phyloP scores from a whole-genome alignment of 1,284 basidiomycete species.

The Tetrapyrgos nigripes region DNA sequence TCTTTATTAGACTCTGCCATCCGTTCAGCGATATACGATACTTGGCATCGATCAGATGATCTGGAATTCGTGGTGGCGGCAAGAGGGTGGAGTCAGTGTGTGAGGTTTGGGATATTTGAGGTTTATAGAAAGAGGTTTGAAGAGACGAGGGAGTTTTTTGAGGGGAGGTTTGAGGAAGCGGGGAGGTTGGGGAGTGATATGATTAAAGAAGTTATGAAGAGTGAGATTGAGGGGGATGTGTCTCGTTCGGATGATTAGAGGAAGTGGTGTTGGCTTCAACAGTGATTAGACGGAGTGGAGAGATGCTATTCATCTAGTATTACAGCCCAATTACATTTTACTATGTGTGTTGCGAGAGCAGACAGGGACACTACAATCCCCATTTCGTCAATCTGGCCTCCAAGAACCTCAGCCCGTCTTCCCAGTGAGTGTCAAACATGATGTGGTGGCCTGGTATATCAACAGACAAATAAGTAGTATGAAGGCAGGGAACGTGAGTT shows the following conservation, averaged over 20 bases:
- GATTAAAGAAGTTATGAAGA: slow-evolving; percentile 88
- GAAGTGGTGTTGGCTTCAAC: too few species aligned
- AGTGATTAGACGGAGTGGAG: too few species aligned
- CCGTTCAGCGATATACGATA: slow-evolving; percentile 79
- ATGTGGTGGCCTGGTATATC: slow-evolving; percentile 6
- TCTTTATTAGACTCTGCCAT: slow-evolving; percentile 74
- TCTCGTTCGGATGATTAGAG: too few species aligned
- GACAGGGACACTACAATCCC: slow-evolving; percentile 1
- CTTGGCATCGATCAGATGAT: slow-evolving; percentile 89
- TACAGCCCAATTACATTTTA: too few species aligned
- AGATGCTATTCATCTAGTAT: too few species aligned
- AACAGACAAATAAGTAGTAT: neutral
- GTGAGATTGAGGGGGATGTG: slow-evolving; percentile 47
- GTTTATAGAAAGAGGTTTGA: slow-evolving; percentile 86
- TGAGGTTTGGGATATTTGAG: slow-evolving; percentile 92
- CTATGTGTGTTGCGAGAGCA: too few species aligned
- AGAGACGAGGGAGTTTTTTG: slow-evolving; percentile 86
- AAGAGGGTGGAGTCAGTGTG: slow-evolving; percentile 96
- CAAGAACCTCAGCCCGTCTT: neutral
- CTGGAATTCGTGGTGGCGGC: slow-evolving; percentile 95
- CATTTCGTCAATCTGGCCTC: neutral
- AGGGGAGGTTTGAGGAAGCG: slow-evolving; percentile 88
- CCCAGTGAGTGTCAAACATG: slow-evolving; percentile 8
- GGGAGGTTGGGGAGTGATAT: slow-evolving; percentile 86
- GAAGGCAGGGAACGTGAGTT: neutral